Evolutionary conservation across 2,329 filamentous ascomycete genomes (phyloP).

Genomic region (Phaeosphaeria sp.): DNA sequence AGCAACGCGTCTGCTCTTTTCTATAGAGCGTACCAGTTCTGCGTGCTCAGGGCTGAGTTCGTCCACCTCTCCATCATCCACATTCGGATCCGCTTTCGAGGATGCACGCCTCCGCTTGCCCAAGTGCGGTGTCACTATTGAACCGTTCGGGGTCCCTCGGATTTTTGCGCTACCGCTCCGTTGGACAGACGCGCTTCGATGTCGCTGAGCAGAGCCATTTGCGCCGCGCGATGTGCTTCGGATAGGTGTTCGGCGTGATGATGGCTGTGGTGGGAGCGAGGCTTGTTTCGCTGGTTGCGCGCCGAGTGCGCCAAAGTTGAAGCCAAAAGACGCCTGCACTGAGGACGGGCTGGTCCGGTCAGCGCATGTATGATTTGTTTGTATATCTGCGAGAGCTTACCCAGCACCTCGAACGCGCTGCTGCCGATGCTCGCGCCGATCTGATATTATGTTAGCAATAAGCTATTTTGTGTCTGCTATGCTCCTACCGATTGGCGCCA

Average conservation of each 20-base stretch:
- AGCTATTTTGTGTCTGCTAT: not conserved
- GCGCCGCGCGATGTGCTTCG: conserved; percentile 24
- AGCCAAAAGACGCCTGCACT: conserved; percentile 59
- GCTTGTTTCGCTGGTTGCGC: conserved; percentile 30
- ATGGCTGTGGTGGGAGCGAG: conserved; percentile 32
- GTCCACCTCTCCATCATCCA: conserved; percentile 36
- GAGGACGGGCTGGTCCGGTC: conserved; percentile 53
- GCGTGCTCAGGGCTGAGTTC: conserved; percentile 43
- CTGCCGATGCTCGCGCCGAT: conserved; percentile 61
- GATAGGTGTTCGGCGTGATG: conserved; percentile 34
- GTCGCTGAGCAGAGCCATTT: conserved; percentile 32
- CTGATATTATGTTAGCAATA: conserved; percentile 33
- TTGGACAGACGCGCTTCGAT: conserved; percentile 39
- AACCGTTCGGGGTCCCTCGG: conserved; percentile 22
- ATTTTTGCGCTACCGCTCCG: conserved; percentile 27
- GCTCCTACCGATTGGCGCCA: conserved; percentile 43
- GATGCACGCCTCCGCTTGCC: conserved; percentile 45
- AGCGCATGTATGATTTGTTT: conserved; percentile 13
- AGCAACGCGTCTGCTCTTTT: conserved; percentile 35
- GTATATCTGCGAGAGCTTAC: conserved; percentile 49
- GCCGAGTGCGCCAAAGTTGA: conserved; percentile 42
- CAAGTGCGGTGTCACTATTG: conserved; percentile 35
- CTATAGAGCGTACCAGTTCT: conserved; percentile 31
- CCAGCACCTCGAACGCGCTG: conserved; percentile 65
- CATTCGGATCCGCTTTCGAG: conserved; percentile 15